Conservation (phyloP, 306 rosid species). For the Malus sylvestris region DNA sequence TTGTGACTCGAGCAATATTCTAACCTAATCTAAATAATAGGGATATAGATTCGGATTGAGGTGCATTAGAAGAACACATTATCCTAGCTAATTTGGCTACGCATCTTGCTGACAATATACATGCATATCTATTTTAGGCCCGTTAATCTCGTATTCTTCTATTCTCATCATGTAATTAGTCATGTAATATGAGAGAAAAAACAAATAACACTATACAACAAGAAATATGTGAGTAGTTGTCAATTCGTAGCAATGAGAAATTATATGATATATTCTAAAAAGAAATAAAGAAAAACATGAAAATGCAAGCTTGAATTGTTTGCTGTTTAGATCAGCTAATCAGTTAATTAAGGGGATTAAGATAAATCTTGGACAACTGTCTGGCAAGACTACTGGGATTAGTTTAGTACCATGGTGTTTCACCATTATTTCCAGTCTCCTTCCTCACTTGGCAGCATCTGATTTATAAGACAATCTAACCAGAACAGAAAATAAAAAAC, state of each 20-base stretch:
- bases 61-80: too few species aligned
- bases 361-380: not conserved
- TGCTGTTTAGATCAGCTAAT: not conserved
- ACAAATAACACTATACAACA: too few species aligned
- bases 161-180: too few species aligned
- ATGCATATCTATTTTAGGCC: too few species aligned
- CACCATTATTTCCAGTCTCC: constrained; percentile 7
- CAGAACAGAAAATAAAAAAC: not conserved
- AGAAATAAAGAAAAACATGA: too few species aligned
- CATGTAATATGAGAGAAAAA: too few species aligned
- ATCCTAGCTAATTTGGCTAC: too few species aligned
- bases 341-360: not conserved
- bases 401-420: not conserved
- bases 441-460: not conserved
- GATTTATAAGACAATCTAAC: not conserved
- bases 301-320: not conserved
- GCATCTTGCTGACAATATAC: too few species aligned
- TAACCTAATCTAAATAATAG: too few species aligned
- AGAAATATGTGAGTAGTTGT: not conserved
- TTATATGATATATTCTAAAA: not conserved
- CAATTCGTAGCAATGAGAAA: not conserved
- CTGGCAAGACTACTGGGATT: not conserved
- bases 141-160: too few species aligned
- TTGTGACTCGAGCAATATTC: too few species aligned
- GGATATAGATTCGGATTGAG: too few species aligned